These are phyloP conservation scores for Apophysomyces elegans DNA, from an alignment of 371 early-diverging fungal species.

Conservation along the genomic window DNA sequence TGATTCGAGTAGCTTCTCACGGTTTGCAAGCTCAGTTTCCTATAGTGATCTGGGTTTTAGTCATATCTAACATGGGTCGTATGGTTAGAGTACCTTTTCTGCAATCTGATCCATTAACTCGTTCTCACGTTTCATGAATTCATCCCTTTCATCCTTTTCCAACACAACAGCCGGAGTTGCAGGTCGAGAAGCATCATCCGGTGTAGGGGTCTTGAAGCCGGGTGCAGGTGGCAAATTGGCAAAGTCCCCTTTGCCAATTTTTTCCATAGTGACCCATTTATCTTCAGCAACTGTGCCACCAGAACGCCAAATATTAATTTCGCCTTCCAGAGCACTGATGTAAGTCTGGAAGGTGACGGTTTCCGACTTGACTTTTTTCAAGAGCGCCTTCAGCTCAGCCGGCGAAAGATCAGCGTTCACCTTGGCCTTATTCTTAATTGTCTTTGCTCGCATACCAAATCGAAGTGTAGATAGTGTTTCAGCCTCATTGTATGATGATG, in stretches of 20 bases:
- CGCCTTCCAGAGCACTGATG: slow-evolving; percentile 82
- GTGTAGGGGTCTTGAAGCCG: slow-evolving; percentile 50
- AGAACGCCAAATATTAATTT: slow-evolving; percentile 85
- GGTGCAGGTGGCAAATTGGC: slow-evolving; percentile 47
- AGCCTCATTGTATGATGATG: slow-evolving; percentile 92
- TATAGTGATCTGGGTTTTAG: not conserved
- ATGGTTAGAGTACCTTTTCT: slow-evolving; percentile 60
- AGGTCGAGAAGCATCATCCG: slow-evolving; percentile 64
- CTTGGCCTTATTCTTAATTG: slow-evolving; percentile 98
- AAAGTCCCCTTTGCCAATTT: slow-evolving; percentile 57
- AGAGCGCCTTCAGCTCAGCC: slow-evolving; percentile 87
- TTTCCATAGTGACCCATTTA: slow-evolving; percentile 77
- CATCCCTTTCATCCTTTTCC: slow-evolving; percentile 90
- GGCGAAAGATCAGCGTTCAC: slow-evolving; percentile 93
- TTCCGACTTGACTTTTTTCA: slow-evolving; percentile 87
- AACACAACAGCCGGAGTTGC: slow-evolving; percentile 77
- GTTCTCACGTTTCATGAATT: slow-evolving; percentile 90
- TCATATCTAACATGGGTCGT: not conserved
- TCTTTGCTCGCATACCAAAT: slow-evolving; percentile 97
- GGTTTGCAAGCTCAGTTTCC: slow-evolving; percentile 66
- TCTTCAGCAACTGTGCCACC: slow-evolving; percentile 76
- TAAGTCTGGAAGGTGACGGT: slow-evolving; percentile 81
- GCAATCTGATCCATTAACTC: slow-evolving; percentile 89
- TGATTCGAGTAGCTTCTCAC: slow-evolving; percentile 58
- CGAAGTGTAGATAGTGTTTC: slow-evolving; percentile 95